Conservation (phyloP, 768 basidiomycete species). For the Leccinum arenicola region DNA sequence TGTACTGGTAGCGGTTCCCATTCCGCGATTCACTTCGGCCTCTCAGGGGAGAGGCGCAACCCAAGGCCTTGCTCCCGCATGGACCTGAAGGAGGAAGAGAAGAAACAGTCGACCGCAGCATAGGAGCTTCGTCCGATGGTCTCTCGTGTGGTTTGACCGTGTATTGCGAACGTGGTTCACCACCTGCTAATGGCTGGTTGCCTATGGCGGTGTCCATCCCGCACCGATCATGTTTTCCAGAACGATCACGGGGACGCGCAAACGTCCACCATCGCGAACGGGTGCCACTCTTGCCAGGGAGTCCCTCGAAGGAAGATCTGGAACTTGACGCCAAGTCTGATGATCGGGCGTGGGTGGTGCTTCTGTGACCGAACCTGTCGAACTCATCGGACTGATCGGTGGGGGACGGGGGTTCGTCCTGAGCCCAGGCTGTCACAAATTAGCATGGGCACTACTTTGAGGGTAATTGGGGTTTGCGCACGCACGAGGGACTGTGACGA, state of each 20-base stretch:
- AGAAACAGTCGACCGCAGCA: constrained; percentile 24
- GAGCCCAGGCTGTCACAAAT: constrained; percentile 65
- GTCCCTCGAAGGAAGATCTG: constrained; percentile 38
- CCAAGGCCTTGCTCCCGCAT: constrained; percentile 55
- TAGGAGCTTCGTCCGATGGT: constrained; percentile 20
- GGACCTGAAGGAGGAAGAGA: constrained; percentile 43
- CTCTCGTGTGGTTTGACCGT: constrained; percentile 12
- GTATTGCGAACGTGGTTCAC: constrained; percentile 19
- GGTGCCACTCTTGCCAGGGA: constrained; percentile 31
- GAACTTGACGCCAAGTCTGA: constrained; percentile 52
- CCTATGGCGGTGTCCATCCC: not conserved
- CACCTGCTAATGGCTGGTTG: constrained; percentile 6
- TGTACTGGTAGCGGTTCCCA: constrained; percentile 15
- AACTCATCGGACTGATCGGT: constrained; percentile 42
- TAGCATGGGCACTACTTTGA: constrained; percentile 5
- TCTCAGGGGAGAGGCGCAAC: constrained; percentile 66
- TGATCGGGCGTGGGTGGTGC: constrained; percentile 39
- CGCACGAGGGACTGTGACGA: constrained; percentile 72
- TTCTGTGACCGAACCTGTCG: constrained; percentile 28
- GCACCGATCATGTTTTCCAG: constrained; percentile 6
- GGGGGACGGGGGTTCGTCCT: constrained; percentile 79
- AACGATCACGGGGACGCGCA: constrained; percentile 50
- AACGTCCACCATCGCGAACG: constrained; percentile 75
- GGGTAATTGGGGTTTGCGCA: constrained; percentile 9
- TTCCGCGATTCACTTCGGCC: constrained; percentile 11